phyloP scores from a whole-genome alignment of 495 filamentous ascomycete genomes.

The Chaetomium tenue region DNA sequence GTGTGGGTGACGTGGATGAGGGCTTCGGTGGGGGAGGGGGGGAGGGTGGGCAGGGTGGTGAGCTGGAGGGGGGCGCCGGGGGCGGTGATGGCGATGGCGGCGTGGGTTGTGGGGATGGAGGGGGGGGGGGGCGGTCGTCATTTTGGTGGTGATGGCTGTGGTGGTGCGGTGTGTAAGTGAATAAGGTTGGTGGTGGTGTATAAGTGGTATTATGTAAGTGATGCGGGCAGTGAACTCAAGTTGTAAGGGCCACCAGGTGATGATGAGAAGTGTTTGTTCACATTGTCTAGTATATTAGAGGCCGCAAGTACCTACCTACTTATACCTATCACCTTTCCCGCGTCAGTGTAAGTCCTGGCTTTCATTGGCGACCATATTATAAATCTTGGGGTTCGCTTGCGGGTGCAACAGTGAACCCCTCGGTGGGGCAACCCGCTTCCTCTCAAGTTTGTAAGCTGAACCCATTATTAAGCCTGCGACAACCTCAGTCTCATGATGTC shows the following conservation, averaged over 20 bases:
- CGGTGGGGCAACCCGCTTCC: not conserved
- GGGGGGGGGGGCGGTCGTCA: slow-evolving; percentile 20
- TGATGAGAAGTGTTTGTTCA: not conserved
- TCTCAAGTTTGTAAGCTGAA: slow-evolving; percentile 1
- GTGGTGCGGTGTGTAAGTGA: not conserved
- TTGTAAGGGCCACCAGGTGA: not conserved
- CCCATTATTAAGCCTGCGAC: not conserved
- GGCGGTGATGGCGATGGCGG: slow-evolving; percentile 41
- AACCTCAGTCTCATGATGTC: not conserved
- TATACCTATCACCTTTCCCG: no score
- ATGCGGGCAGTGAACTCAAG: not conserved
- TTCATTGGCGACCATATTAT: not conserved
- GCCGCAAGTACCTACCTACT: not conserved
- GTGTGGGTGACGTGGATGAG: slow-evolving; percentile 49
- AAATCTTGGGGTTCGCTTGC: not conserved
- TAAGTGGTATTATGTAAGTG: no score
- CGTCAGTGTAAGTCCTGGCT: no score
- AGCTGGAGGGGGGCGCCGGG: slow-evolving; percentile 40
- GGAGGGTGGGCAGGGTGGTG: slow-evolving; percentile 37
- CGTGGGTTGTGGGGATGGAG: slow-evolving; percentile 35
- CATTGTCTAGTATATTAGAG: not conserved
- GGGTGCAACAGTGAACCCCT: not conserved
- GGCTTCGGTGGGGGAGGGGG: slow-evolving; percentile 42
- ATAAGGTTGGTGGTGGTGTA: not conserved
- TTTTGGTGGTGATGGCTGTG: slow-evolving; percentile 4